Base-by-base conservation (phyloP, 495 filamentous ascomycete genomes). In the Cercophora sp. region DNA sequence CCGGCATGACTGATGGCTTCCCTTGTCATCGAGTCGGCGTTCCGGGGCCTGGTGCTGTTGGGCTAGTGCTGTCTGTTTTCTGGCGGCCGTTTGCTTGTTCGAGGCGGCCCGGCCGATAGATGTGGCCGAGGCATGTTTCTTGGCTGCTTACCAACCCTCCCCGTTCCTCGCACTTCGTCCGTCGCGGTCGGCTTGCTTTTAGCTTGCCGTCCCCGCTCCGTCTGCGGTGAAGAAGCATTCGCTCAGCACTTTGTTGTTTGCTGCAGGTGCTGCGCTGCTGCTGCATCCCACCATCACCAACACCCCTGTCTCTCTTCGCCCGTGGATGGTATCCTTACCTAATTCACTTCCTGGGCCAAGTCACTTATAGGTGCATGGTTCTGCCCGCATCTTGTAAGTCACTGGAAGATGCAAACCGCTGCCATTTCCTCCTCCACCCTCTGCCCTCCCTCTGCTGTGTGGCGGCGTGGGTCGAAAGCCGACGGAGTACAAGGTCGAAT, bases 341-440 rank as follows among this genome's bases (percentile, higher is more conserved):
- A 48, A 48, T 48, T 36, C 32, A 48, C 15, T 32, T 22, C 4
- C 13, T 9, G 4, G 32, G 46, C 32, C 29, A 48, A 48, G 46
- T 26, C 46, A 36, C 31, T 34, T 13, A 19, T 39, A 18, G 40
- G 2, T 25, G 40, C 40, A 37, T 24, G 34, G 20, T 36, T 39
- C 47, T 50, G 31, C 13, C 47, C 47, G 32, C 31, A 36, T 50
- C 48, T 52, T 54, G 51, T 54, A 54, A 54, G 51, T 53, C 42
- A 23, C 42, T 32, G 41, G 6, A 47, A 54, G 42, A 47, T 54
- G 32, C 26, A n/a, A 24, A 44, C 20, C 39, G 40, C 13, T 37
- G 22, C 50, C 50, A 13, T 45, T 19, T 19, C 39, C 39, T 24
- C 15, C 50, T 22, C 29, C 24, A n/a, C 48, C 13, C 19, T 2